Conservation (phyloP, 225 moss, liverwort and hornwort genomes). For the Antitrichia curtipendula region DNA sequence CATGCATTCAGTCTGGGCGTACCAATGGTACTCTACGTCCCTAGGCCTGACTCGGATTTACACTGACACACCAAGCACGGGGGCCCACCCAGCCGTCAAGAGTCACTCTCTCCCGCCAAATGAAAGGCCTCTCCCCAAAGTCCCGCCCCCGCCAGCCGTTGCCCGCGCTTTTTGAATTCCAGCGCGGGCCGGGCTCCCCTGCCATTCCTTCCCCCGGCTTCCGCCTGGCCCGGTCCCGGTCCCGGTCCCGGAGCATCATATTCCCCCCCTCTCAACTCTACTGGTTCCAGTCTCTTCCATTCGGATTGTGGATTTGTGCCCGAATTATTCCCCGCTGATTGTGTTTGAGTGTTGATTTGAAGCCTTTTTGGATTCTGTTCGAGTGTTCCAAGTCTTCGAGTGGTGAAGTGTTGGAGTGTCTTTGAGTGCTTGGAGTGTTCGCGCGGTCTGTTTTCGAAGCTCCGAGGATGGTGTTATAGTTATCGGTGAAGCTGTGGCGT, state of each 20-base stretch:
- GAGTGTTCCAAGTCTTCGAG: background rate
- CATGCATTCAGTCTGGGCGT: background rate
- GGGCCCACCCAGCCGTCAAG: slow-evolving; percentile 1
- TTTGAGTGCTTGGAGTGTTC: background rate
- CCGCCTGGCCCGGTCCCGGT: background rate
- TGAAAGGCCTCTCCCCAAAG: background rate
- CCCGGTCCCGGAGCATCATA: background rate
- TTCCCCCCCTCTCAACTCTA: background rate
- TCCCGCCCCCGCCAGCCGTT: slow-evolving; percentile 1
- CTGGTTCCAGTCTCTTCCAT: background rate
- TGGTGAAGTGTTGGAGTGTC: background rate
- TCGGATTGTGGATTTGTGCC: background rate
- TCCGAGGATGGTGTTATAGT: background rate
- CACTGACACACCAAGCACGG: background rate
- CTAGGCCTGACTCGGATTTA: background rate
- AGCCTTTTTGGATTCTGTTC: background rate
- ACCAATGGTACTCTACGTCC: background rate
- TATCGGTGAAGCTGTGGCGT: background rate
- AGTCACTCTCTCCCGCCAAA: slow-evolving; percentile 2
- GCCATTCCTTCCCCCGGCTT: background rate
- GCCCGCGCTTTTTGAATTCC: slow-evolving; percentile 29
- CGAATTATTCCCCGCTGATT: background rate
- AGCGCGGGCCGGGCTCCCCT: background rate
- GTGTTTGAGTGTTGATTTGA: background rate
- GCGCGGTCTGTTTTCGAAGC: background rate